phyloP scores from a whole-genome alignment of 108 stramenopile genomes.

The Skeletonema marinoi region DNA sequence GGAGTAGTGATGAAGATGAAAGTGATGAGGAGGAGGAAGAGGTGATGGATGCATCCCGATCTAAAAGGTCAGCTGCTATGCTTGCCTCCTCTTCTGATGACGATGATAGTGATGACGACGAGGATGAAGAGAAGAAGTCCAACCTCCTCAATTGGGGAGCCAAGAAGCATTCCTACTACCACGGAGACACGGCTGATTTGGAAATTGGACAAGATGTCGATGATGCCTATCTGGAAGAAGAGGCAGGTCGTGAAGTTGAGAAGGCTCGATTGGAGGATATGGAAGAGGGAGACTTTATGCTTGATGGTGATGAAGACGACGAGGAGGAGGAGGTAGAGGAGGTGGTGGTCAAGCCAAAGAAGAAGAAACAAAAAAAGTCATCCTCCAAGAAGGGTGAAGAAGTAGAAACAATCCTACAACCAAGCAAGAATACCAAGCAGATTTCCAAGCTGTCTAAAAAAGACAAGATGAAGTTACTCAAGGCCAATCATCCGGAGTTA shows the following conservation, averaged over 20 bases:
- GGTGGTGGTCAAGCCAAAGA: constrained; percentile 23
- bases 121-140: constrained; percentile 38
- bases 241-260: constrained; percentile 83
- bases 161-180: constrained; percentile 86
- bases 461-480: constrained; percentile 62
- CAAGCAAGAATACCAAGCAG: constrained; percentile 19
- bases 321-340: constrained; percentile 22
- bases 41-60: not conserved
- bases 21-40: constrained; percentile 48
- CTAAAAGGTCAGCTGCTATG: not conserved
- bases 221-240: constrained; percentile 81
- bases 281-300: constrained; percentile 82
- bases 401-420: constrained; percentile 5
- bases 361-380: constrained; percentile 17
- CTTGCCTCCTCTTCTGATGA: constrained; percentile 12
- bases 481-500: constrained; percentile 75
- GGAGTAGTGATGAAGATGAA: constrained; percentile 51
- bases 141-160: constrained; percentile 79
- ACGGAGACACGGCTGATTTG: constrained; percentile 94
- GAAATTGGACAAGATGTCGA: constrained; percentile 91
- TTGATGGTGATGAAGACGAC: constrained; percentile 47
- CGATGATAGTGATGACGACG: constrained; percentile 44
- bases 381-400: not conserved
- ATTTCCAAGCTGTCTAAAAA: constrained; percentile 61
- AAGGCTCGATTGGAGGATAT: constrained; percentile 70